phyloP scores from a whole-genome alignment of 176 grass and related monocot species.

The Zoysia japonica region DNA sequence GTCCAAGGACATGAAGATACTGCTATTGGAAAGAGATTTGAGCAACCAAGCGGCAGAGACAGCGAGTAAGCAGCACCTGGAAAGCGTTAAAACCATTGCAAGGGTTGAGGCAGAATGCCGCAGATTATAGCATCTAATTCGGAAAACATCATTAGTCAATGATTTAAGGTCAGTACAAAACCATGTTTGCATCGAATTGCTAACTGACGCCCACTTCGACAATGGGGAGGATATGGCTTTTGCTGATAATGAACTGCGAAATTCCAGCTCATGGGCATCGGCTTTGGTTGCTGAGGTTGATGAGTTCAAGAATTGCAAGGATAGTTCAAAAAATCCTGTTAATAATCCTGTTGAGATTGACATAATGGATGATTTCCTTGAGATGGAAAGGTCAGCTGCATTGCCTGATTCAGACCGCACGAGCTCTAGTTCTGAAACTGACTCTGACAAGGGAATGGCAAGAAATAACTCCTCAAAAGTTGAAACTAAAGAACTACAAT shows the following conservation, averaged over 20 bases:
- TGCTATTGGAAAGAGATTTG: conserved; percentile 81
- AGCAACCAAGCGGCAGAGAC: conserved; percentile 89
- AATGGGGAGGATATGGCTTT: conserved; percentile 54
- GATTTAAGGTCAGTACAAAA: conserved; percentile 47
- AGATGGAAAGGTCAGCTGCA: conserved; percentile 93
- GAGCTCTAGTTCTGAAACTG: conserved; percentile 60
- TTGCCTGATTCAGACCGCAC: conserved; percentile 59
- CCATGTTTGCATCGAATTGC: conserved; percentile 53
- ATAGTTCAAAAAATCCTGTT: conserved; percentile 44
- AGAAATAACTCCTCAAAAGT: conserved; percentile 48
- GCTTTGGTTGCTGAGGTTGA: conserved; percentile 83
- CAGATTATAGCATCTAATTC: conserved; percentile 51
- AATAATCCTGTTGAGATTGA: conserved; percentile 71
- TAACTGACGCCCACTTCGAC: conserved; percentile 80
- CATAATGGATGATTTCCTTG: conserved; percentile 98
- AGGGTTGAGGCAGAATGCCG: conserved; percentile 93
- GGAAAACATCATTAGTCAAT: conserved; percentile 42
- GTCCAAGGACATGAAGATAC: conserved; percentile 62
- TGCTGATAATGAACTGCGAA: conserved; percentile 63
- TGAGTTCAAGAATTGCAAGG: conserved; percentile 72
- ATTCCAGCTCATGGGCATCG: conserved; percentile 73
- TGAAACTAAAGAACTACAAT: conserved; percentile 58
- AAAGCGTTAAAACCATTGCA: conserved; percentile 74
- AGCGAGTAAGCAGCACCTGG: conserved; percentile 86
- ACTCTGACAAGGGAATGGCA: conserved; percentile 48